Conservation (phyloP, 1,284 basidiomycete species). For the Golubevia sp. region DNA sequence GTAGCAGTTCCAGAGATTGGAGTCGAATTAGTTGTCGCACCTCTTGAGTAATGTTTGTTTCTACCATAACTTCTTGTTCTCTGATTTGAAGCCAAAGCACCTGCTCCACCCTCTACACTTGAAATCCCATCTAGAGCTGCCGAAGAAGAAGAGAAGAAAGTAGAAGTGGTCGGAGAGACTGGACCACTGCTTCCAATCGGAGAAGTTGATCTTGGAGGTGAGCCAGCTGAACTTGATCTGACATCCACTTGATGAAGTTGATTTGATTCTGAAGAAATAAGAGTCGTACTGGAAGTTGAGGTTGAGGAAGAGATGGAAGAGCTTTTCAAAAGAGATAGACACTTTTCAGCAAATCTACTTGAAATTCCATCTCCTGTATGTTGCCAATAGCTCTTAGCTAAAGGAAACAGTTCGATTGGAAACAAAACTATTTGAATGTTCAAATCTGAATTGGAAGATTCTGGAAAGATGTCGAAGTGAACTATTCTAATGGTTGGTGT, state of each 20-base stretch:
- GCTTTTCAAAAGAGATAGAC: constrained; percentile 13
- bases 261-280: background rate
- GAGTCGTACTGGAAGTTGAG: background rate
- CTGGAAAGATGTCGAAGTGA: constrained; percentile 6
- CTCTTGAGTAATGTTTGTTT: constrained; percentile 26
- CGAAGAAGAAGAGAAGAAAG: background rate
- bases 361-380: constrained; percentile 58
- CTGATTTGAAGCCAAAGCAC: background rate
- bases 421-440: constrained; percentile 44
- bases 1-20: background rate
- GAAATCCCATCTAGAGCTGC: background rate
- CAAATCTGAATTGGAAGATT: background rate
- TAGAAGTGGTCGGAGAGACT: background rate
- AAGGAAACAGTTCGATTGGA: constrained; percentile 28
- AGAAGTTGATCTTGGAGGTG: background rate
- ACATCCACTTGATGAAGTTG: no score
- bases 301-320: no score
- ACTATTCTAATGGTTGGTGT: constrained; percentile 4
- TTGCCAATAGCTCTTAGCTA: constrained; percentile 59
- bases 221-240: no score
- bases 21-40: background rate
- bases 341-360: constrained; percentile 49
- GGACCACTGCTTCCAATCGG: background rate
- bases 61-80: constrained; percentile 9
- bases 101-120: background rate